Percentiles rank a stretch among this genome's conserved stretches.
Evolutionary conservation across 1,284 basidiomycete species (phyloP).

Genomic region (Neolentinus lepideus): DNA sequence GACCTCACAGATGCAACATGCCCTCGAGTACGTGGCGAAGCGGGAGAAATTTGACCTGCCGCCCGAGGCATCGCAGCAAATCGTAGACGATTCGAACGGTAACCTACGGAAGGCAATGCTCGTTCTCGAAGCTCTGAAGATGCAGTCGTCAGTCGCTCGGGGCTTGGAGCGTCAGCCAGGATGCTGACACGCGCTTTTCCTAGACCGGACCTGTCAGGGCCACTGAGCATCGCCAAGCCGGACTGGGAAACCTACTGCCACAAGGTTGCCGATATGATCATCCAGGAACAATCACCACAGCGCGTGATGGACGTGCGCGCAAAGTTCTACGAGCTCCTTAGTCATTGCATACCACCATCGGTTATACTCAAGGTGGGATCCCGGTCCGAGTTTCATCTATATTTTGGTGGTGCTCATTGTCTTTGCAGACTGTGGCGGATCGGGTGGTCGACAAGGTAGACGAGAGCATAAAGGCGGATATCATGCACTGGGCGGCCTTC

Average conservation of each 20-base stretch:
- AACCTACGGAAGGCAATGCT: conserved; percentile 95
- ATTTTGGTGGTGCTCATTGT: conserved; percentile 5
- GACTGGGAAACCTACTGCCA: conserved; percentile 99
- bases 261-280: conserved; percentile 89
- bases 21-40: conserved; percentile 78
- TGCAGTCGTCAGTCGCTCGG: conserved; percentile 68
- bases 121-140: conserved; percentile 91
- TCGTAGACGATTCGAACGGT: conserved; percentile 78
- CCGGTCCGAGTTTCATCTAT: too few species aligned
- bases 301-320: conserved; percentile 87
- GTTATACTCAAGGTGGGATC: conserved; percentile 78
- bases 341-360: conserved; percentile 97
- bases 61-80: conserved; percentile 63
- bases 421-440: conserved; percentile 72
- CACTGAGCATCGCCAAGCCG: conserved; percentile 83
- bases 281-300: conserved; percentile 90
- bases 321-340: conserved; percentile 93
- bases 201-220: conserved; percentile 67
- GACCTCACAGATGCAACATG: conserved; percentile 79
- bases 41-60: conserved; percentile 81
- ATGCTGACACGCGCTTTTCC: not conserved
- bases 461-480: conserved; percentile 81
- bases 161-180: conserved; percentile 21
- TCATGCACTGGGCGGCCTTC: conserved; percentile 95
- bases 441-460: conserved; percentile 83